Base-by-base conservation (phyloP, 306 rosid genomes). In the Casuarina glauca region DNA sequence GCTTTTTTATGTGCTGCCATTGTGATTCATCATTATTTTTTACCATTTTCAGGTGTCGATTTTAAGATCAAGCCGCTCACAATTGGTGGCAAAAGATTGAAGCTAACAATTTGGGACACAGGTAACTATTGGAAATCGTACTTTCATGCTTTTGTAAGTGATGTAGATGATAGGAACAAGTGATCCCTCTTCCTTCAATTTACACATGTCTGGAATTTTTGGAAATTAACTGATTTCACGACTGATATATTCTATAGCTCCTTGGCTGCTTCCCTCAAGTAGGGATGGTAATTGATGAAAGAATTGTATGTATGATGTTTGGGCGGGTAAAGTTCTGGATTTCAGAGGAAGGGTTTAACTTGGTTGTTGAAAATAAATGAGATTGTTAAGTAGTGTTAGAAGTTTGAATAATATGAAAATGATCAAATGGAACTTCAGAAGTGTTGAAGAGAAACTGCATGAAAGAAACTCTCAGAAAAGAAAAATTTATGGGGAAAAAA, bases 31-130 rank as follows among this genome's bases (percentile, higher is more conserved):
- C 78, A 15, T 80, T 53, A 11, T 74, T 26, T 26, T 39, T 38
- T 78, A 81, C 81, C 61, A 75, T 82, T 78, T 58, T 39, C 79
- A 95, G 99, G 99, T 69, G 99, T 95, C 79, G 99, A 95, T 86
- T 95, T 95, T 85, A 95, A 95, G 87, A 87, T 95, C 85, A 95
- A 93, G 84, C 85, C 81, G 82, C 82, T 93, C 51, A 88, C 97
- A 19, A 76, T 95, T 55, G 90, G 87, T 51, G 97, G 91, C 16
- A 95, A 91, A 80, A 87, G 86, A 82, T 81, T 93, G 90, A 95
- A 95, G 93, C 97, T 95, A 66, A 95, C 99, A 35, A 91, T 95
- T 62, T 95, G 99, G 99, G 99, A 95, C 89, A 95, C 99, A 66
- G 99, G 99, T 95, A 80, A 50, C 53, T 69, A 38, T 49, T 66